Evolutionary conservation across 495 filamentous ascomycete species (phyloP).

Genomic region (Penicillium silybi): DNA sequence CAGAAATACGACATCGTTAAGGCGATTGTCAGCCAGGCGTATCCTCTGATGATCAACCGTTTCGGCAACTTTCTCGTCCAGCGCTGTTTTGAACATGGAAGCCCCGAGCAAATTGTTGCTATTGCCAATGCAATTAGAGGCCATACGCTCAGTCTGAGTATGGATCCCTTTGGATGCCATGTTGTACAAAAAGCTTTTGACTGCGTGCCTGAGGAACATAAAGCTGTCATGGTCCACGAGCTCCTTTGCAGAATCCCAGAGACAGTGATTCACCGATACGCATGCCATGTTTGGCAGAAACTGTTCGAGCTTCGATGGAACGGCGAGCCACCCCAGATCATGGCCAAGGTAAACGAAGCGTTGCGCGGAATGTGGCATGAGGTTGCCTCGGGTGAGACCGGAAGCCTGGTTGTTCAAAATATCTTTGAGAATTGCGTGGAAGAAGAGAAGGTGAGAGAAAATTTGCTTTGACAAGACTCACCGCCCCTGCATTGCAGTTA

Average conservation of each 20-base stretch:
- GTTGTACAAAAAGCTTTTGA: slow-evolving; percentile 99
- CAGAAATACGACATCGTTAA: slow-evolving; percentile 97
- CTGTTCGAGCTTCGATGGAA: slow-evolving; percentile 97
- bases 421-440: slow-evolving; percentile 99
- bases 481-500: background rate
- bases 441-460: slow-evolving; percentile 80
- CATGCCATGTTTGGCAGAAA: slow-evolving; percentile 99
- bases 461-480: background rate
- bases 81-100: slow-evolving; percentile 97
- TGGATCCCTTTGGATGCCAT: slow-evolving; percentile 98
- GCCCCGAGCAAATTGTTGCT: slow-evolving; percentile 87
- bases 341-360: slow-evolving; percentile 96
- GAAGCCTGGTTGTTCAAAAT: slow-evolving; percentile 96
- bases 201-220: slow-evolving; percentile 94
- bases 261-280: slow-evolving; percentile 96
- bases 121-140: slow-evolving; percentile 95
- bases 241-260: slow-evolving; percentile 93
- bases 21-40: slow-evolving; percentile 92
- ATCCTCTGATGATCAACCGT: slow-evolving; percentile 94
- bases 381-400: slow-evolving; percentile 93
- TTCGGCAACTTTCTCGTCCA: slow-evolving; percentile 97
- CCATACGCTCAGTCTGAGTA: slow-evolving; percentile 88
- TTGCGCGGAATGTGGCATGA: slow-evolving; percentile 98
- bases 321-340: slow-evolving; percentile 92
- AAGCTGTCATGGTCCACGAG: slow-evolving; percentile 97